These are phyloP conservation scores for Trematosphaeria pertusa DNA, from an alignment of 2,329 filamentous ascomycete species.

Conservation along the genomic window DNA sequence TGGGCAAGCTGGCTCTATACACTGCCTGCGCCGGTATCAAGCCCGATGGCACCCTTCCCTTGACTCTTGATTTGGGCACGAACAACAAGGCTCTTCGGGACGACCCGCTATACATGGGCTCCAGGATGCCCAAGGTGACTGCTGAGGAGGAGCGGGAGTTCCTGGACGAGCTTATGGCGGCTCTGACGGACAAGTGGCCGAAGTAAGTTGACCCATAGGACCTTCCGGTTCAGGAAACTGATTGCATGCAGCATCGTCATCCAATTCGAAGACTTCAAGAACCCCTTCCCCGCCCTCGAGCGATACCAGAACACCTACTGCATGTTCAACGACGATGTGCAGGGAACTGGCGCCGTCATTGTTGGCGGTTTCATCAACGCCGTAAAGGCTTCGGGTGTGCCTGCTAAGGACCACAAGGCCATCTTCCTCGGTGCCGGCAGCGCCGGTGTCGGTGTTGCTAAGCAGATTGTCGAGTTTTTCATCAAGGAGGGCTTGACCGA, in stretches of 20 bases:
- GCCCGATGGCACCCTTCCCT: slow-evolving; percentile 70
- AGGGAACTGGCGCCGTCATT: slow-evolving; percentile 95
- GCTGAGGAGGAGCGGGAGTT: slow-evolving; percentile 84
- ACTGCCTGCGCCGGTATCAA: slow-evolving; percentile 94
- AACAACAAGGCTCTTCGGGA: slow-evolving; percentile 69
- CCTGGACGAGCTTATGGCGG: slow-evolving; percentile 96
- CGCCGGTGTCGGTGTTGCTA: slow-evolving; percentile 95
- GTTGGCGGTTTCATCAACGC: slow-evolving; percentile 78
- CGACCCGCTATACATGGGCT: slow-evolving; percentile 90
- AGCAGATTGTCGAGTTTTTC: slow-evolving; percentile 97
- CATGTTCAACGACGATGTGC: slow-evolving; percentile 99
- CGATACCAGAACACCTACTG: slow-evolving; percentile 88
- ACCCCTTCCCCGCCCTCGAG: slow-evolving; percentile 91
- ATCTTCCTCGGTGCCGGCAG: slow-evolving; percentile 97
- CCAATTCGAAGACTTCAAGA: slow-evolving; percentile 98
- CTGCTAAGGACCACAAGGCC: slow-evolving; percentile 87
- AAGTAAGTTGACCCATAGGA: slow-evolving; percentile 55
- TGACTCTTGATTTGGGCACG: slow-evolving; percentile 69
- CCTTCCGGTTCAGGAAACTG: slow-evolving; percentile 29
- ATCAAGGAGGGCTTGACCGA: slow-evolving; percentile 89
- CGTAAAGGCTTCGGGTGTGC: slow-evolving; percentile 85
- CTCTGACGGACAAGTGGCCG: slow-evolving; percentile 78
- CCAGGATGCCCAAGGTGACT: slow-evolving; percentile 80
- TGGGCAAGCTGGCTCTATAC: slow-evolving; percentile 95
- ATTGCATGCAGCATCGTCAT: slow-evolving; percentile 68